phyloP scores from a whole-genome alignment of 495 filamentous ascomycete genomes.

The Cercophora sp. region DNA sequence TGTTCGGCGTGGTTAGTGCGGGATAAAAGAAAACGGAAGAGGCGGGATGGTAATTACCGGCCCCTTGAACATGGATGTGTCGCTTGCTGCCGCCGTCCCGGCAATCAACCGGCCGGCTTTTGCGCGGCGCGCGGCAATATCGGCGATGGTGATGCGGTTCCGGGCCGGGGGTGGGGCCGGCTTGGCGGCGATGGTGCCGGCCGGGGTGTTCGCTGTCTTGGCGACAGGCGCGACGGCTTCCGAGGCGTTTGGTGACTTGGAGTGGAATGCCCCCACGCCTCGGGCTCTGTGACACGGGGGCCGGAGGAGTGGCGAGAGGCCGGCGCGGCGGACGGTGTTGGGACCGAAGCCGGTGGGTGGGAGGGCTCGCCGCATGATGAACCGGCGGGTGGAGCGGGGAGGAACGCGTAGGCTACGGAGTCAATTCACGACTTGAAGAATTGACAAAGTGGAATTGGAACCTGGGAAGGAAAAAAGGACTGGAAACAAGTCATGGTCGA shows the following conservation, averaged over 20 bases:
- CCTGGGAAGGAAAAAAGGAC: neutral
- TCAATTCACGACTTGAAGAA: too few species aligned
- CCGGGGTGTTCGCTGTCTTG: conserved; percentile 9
- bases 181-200: neutral
- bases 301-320: neutral
- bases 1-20: too few species aligned
- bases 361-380: neutral
- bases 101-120: conserved; percentile 64
- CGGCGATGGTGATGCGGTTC: conserved; percentile 62
- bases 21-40: too few species aligned
- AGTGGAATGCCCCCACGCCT: conserved; percentile 17
- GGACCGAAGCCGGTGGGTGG: neutral
- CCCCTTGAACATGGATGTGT: conserved; percentile 82
- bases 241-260: conserved; percentile 12
- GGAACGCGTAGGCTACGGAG: too few species aligned
- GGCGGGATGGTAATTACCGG: too few species aligned
- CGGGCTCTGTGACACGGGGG: too few species aligned
- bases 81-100: conserved; percentile 71
- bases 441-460: neutral
- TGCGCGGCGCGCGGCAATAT: conserved; percentile 62
- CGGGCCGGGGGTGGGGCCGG: neutral
- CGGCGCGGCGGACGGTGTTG: neutral
- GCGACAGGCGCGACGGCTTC: conserved; percentile 18
- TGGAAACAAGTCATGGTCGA: neutral
- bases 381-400: too few species aligned